Conservation (phyloP, 192 early-diverging fungal genomes). For the Rhizoclosmatium globosum region DNA sequence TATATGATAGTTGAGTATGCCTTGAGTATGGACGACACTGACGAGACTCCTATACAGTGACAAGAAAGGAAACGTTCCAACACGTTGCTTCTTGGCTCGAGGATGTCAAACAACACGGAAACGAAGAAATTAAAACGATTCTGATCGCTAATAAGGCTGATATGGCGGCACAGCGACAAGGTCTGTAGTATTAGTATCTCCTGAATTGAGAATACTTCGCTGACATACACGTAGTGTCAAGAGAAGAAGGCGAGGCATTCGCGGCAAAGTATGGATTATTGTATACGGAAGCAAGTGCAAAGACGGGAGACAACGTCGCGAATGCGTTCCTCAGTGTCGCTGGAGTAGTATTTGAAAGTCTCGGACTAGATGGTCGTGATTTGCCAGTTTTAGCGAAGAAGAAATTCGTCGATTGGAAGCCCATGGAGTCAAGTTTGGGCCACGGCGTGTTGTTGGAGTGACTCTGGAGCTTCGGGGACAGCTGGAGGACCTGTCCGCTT, state of each 20-base stretch:
- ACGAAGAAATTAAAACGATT: conserved; percentile 88
- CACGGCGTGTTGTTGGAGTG: conserved; percentile 19
- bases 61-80: conserved; percentile 73
- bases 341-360: conserved; percentile 26
- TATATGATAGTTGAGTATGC: conserved; percentile 31
- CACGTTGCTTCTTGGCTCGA: conserved; percentile 83
- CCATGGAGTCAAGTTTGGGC: conserved; percentile 41
- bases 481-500: background rate
- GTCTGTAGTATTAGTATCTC: background rate
- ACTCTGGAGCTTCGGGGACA: conserved; percentile 6
- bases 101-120: conserved; percentile 88
- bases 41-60: conserved; percentile 1
- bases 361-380: conserved; percentile 29
- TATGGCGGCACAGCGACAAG: conserved; percentile 76
- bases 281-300: conserved; percentile 92
- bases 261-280: conserved; percentile 85
- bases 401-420: conserved; percentile 39
- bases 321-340: conserved; percentile 45
- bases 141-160: conserved; percentile 95
- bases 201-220: conserved; percentile 10
- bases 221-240: conserved; percentile 63
- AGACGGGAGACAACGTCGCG: conserved; percentile 87
- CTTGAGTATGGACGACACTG: background rate
- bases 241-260: conserved; percentile 89
- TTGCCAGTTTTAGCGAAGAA: conserved; percentile 31